Evolutionary conservation across 768 basidiomycete species (phyloP).

Genomic region (Mycena polygramma): DNA sequence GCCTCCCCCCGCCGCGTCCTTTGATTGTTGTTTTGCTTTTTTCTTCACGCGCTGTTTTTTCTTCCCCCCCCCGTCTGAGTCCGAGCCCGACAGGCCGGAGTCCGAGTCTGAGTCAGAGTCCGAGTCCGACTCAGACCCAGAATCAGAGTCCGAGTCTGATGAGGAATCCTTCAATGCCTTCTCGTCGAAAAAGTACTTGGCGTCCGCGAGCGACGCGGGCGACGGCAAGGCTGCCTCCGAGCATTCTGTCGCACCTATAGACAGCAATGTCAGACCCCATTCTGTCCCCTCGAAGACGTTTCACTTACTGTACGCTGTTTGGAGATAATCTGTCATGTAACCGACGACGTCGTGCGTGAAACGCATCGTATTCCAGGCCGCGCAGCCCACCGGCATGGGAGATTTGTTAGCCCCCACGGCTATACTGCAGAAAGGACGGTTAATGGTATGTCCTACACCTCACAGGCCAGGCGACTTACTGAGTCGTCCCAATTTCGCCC

Average conservation of each 20-base stretch:
- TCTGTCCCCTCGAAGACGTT: neutral
- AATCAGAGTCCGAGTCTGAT: neutral
- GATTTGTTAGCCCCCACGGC: slow-evolving; percentile 1
- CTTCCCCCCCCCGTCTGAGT: too few relatives aligned
- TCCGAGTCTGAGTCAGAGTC: neutral
- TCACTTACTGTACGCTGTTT: slow-evolving; percentile 22
- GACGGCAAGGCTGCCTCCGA: neutral
- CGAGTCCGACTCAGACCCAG: neutral
- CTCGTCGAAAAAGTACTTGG: neutral
- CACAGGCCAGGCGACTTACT: too few relatives aligned
- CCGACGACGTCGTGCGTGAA: slow-evolving; percentile 8
- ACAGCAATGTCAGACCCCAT: too few relatives aligned
- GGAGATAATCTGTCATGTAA: slow-evolving; percentile 16
- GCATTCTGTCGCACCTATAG: neutral
- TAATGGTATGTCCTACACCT: too few relatives aligned
- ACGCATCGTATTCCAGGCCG: neutral
- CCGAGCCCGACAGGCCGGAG: too few relatives aligned
- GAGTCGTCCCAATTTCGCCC: too few relatives aligned
- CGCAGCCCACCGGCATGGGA: neutral
- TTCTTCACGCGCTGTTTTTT: neutral
- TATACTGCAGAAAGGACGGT: neutral
- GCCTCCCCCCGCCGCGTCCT: too few relatives aligned
- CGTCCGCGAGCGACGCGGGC: neutral
- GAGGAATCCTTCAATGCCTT: neutral
- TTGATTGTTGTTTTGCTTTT: too few relatives aligned